These are phyloP conservation scores for Bacterosira constricta DNA, from an alignment of 108 stramenopile genomes.

Conservation along the genomic window DNA sequence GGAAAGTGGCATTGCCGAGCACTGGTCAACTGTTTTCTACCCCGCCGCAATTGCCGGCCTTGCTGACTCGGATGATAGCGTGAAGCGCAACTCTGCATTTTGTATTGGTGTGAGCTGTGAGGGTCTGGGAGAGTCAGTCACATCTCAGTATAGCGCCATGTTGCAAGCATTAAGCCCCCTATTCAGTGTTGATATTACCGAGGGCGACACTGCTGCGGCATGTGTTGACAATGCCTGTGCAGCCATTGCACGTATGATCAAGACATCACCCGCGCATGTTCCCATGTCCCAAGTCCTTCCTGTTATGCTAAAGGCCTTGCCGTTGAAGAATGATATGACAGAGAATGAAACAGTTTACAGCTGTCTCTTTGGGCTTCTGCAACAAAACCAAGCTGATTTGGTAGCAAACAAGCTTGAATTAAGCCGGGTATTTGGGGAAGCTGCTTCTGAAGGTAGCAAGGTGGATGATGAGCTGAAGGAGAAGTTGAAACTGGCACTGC, in stretches of 20 bases:
- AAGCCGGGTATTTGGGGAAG: conserved; percentile 70
- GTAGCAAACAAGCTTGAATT: conserved; percentile 71
- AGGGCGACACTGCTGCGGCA: conserved; percentile 75
- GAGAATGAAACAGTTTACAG: conserved; percentile 97
- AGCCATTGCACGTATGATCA: conserved; percentile 90
- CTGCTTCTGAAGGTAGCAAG: conserved; percentile 63
- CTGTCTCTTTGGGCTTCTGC: conserved; percentile 86
- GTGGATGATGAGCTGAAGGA: conserved; percentile 84
- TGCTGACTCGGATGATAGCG: conserved; percentile 86
- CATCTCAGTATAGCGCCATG: conserved; percentile 65
- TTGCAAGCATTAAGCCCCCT: conserved; percentile 87
- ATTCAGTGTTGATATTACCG: conserved; percentile 67
- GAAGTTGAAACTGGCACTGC: conserved; percentile 67
- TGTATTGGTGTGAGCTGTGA: conserved; percentile 91
- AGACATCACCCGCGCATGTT: conserved; percentile 80
- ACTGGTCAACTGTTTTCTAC: conserved; percentile 84
- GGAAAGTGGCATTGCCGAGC: conserved; percentile 64
- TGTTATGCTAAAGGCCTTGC: conserved; percentile 81
- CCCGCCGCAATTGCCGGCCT: conserved; percentile 81
- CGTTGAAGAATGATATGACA: conserved; percentile 92
- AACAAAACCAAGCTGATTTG: conserved; percentile 83
- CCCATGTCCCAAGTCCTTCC: conserved; percentile 92
- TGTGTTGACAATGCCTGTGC: conserved; percentile 93
- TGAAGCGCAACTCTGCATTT: conserved; percentile 93
- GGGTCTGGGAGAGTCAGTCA: conserved; percentile 66